Base-by-base conservation (phyloP, 225 moss, liverwort and hornwort genomes). In the Pseudoscleropodium purum region DNA sequence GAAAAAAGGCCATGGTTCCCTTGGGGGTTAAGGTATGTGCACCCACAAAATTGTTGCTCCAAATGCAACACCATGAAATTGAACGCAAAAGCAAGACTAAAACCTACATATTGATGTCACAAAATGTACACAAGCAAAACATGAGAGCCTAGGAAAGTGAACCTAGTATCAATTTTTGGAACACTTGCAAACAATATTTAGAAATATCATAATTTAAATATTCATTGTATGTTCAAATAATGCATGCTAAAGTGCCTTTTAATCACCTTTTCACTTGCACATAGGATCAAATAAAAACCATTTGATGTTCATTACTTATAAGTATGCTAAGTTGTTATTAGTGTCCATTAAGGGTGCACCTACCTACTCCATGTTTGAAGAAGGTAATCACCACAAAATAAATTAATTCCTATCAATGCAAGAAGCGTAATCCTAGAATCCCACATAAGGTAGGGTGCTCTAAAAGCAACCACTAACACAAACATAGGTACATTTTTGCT, bases 11-110 rank as follows among this genome's bases (percentile, higher is more conserved):
- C 1, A 4, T 9, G 9, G 10, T 43, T 43, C 29, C 6, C 9
- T 16, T 43, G 0, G 0, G 0, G 4, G 1, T 30, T 18, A 4
- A 49, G 2, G 3, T 51, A 51, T 1, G 0, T 13, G 21, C 34
- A 34, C 1, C 8, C 2, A 34, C 13, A 29, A 49, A 34, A 76
- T 21, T 34, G 13, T 20, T 33, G 33, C 2, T 3, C 4, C 11
- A 51, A 76, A 7, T 76, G 3, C 5, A 21, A 76, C 34, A 34
- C 1, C 21, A 20, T 20, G 9, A 18, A 75, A 18, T 30, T 18
- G 10, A 1, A 30, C 2, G 18, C 3, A 6, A 70, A 74, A 29
- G 10, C 0, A 3, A 45, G 3, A 75, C 14, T 18, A 30, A 47
- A 27, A 24, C 10, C 5, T 73, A 16, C 9, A 75, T 18, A 29